phyloP scores from a whole-genome alignment of 2,329 filamentous ascomycete genomes.

The Exophiala aquamarina region DNA sequence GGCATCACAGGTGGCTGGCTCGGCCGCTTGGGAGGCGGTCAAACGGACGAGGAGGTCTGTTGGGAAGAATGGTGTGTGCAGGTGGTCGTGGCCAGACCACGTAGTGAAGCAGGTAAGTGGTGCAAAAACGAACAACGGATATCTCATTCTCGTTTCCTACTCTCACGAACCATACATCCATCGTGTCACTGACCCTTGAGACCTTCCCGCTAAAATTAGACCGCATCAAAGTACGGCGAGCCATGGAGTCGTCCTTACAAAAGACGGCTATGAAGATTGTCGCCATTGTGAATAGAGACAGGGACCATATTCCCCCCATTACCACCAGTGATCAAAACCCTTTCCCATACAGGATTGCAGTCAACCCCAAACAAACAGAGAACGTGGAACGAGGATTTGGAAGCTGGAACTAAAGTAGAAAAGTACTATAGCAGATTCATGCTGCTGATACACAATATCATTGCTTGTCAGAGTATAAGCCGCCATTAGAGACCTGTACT shows the following conservation, averaged over 20 bases:
- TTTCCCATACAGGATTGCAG: constrained; percentile 88
- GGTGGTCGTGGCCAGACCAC: constrained; percentile 86
- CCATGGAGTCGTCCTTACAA: constrained; percentile 86
- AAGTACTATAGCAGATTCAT: neutral
- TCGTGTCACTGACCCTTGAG: no score
- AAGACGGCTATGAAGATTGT: constrained; percentile 89
- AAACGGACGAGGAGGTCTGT: constrained; percentile 87
- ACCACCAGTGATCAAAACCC: constrained; percentile 89
- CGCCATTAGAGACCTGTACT: no score
- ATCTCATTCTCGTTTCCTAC: no score
- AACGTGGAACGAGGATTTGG: constrained; percentile 77
- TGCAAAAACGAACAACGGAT: no score
- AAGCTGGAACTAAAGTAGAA: constrained; percentile 55
- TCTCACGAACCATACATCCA: no score
- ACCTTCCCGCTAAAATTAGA: constrained; percentile 62
- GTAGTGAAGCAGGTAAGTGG: constrained; percentile 77
- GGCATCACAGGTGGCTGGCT: constrained; percentile 64
- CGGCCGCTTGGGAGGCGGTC: constrained; percentile 35
- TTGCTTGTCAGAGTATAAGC: neutral
- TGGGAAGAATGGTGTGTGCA: constrained; percentile 97
- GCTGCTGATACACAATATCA: neutral
- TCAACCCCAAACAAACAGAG: constrained; percentile 75
- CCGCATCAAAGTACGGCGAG: constrained; percentile 80
- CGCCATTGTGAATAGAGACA: constrained; percentile 80
- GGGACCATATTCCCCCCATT: constrained; percentile 95